Base-by-base conservation (phyloP, 495 filamentous ascomycete genomes). In the Amniculicola lignicola region DNA sequence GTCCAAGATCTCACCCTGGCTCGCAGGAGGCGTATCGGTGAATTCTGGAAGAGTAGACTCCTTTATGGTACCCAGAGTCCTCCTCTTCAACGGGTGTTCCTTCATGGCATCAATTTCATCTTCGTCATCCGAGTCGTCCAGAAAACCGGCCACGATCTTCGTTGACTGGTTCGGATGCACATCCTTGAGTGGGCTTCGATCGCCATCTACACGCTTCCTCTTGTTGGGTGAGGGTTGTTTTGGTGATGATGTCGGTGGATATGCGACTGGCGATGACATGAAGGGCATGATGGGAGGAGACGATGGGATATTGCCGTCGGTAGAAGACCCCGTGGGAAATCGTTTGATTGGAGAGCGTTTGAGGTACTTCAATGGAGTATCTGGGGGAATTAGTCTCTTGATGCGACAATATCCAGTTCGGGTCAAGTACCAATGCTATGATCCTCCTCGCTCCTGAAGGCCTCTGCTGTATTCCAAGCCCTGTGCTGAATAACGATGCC, bases 401-500 rank as follows among this genome's bases (percentile, higher is more conserved):
- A 10, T 25, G 42, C 15, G 21, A 7, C 18, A 1, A 15, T n/a
- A 9, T 4, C 21, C 33, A 6, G 12, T n/a, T 43, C 46, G 43
- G 16, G 21, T 43, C 9, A 11, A 41, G 41, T 47, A 70, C 73
- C 55, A 60, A 79, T 77, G 65, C 61, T 70, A 70, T 72, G 60
- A 74, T 71, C 77, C 52, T 82, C 81, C 60, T 85, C 82, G 54
- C 81, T 87, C 46, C 78, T 74, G 67, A 87, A 87, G 7, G 77
- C 74, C 54, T 86, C 82, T 16, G 70, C 72, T 14, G 77, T 61
- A 48, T 78, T 72, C 77, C 80, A 84, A 31, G 75, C 69, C 24
- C 84, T 74, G 62, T 86, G 79, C 59, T 83, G 83, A 37, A 87
- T 85, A 11, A 86, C 82, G 25, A 83, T 73, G 48, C 75, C 63